Evolutionary conservation across 2,329 filamentous ascomycete species (phyloP), one percentile per base, ranked within the genome.

Genomic region (Magnaporthiopsis incrustans): DNA sequence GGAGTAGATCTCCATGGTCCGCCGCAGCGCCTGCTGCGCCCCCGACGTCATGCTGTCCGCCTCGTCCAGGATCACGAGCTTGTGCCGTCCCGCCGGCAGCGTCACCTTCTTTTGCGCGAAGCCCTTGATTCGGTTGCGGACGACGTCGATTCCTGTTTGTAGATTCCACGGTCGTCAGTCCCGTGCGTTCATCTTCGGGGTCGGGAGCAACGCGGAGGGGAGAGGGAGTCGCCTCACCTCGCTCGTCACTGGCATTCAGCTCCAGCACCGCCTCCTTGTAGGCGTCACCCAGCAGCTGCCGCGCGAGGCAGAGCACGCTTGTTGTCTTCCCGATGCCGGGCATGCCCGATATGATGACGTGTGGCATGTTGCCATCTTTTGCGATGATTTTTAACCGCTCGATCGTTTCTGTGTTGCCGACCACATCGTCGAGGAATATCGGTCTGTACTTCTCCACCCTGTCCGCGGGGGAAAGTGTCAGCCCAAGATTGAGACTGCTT

Each of bases 101-200:
- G 95, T 99, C 70, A 99, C 95, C 78, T 99, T 99, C 78, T 99
- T 99, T 77, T 98, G 95, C 4, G 95, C 95, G 72, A 99, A 99
- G 10, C 92, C 92, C 79, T 99, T 99, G 81, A 99, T 99, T 67
- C 95, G 84, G 75, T 97, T 97, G 63, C 95, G 87, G 32, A 99
- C 95, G 25, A 99, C 95, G 72, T 99, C 95, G 74, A 99, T 99
- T 71, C 94, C 89, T 89, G 60, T 61, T 59, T 35, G 14, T 12
- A 30, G 22, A 6, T 11, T 2, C 44, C 44, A 14, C 8, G 44
- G 22, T 53, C n/a, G 44, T 53, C 22, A 53, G 44, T n/a, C 44
- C 38, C 33, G 38, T 33, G n/a, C 7, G 38, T 63, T 30, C 35
- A 30, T 2, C 14, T 26, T 61, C 30, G 50, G 4, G 12, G n/a